Evolutionary conservation across 2,329 filamentous ascomycete genomes (phyloP).

Genomic region (Hypoxylon sp.): DNA sequence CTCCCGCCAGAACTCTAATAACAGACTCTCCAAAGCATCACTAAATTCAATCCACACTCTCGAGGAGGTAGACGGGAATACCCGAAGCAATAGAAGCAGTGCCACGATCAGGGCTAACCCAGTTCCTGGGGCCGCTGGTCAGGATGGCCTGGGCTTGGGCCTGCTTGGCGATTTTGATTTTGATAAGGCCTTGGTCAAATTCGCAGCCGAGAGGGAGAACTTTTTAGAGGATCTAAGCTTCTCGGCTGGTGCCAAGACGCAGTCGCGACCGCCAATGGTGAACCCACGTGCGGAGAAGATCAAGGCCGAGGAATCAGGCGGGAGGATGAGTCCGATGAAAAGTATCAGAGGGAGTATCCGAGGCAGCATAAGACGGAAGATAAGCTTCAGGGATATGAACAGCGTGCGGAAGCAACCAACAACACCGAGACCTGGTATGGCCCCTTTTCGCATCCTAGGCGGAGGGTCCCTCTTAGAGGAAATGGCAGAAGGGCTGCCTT

Average conservation of each 20-base stretch:
- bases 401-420: conserved; percentile 91
- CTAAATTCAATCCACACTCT: conserved; percentile 68
- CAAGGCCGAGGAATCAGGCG: conserved; percentile 77
- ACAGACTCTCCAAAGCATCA: conserved; percentile 69
- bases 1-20: conserved; percentile 73
- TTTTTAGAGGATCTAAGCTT: conserved; percentile 95
- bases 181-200: conserved; percentile 92
- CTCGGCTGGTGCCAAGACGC: conserved; percentile 83
- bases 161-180: conserved; percentile 84
- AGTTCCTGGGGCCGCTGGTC: conserved; percentile 51
- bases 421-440: conserved; percentile 80
- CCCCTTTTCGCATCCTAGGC: conserved; percentile 45
- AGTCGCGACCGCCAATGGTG: conserved; percentile 78
- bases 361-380: conserved; percentile 92
- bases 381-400: conserved; percentile 95
- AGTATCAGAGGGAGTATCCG: conserved; percentile 74
- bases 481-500: conserved; percentile 46
- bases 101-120: conserved; percentile 70
- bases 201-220: conserved; percentile 92
- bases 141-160: conserved; percentile 57
- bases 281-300: conserved; percentile 87
- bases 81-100: conserved; percentile 75
- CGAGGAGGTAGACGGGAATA: conserved; percentile 72
- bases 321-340: conserved; percentile 69
- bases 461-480: conserved; percentile 36